Conservation (phyloP, 805 yeast species). For the Komagataella pastoris region DNA sequence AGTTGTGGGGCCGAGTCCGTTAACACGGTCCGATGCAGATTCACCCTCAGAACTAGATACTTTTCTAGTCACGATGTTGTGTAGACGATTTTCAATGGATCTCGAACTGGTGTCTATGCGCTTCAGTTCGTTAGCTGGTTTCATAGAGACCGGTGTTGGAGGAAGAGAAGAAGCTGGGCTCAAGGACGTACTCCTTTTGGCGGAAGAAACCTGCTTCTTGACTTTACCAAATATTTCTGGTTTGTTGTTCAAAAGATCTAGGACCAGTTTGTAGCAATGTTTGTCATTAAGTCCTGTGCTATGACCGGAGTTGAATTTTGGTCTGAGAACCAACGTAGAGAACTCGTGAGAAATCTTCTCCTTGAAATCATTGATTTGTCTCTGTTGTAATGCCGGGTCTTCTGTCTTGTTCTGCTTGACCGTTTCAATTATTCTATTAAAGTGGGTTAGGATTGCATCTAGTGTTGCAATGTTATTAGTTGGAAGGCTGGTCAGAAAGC, state of each 20-base stretch:
- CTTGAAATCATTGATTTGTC: slow-evolving; percentile 23
- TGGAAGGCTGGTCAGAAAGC: slow-evolving; percentile 53
- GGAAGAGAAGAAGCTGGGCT: background rate
- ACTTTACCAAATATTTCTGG: slow-evolving; percentile 55
- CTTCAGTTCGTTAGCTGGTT: background rate
- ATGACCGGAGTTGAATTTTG: slow-evolving; percentile 27
- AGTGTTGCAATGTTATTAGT: slow-evolving; percentile 65
- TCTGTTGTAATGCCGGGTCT: slow-evolving; percentile 25
- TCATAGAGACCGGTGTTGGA: background rate
- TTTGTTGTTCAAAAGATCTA: slow-evolving; percentile 48
- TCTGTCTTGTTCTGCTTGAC: slow-evolving; percentile 22
- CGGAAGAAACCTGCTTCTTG: slow-evolving; percentile 11
- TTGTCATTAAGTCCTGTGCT: slow-evolving; percentile 31
- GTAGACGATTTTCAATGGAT: background rate
- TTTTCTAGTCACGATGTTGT: background rate
- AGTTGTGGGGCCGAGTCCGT: background rate
- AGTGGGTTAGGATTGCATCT: slow-evolving; percentile 69
- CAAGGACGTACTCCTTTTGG: background rate
- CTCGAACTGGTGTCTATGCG: background rate
- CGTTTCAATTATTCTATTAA: slow-evolving; percentile 46
- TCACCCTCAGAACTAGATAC: background rate
- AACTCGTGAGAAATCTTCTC: slow-evolving; percentile 50
- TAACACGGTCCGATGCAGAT: background rate
- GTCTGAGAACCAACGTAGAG: slow-evolving; percentile 47
- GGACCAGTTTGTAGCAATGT: slow-evolving; percentile 35